Base-by-base conservation (phyloP, 176 grass and related monocot species). In the Carex kokanica region DNA sequence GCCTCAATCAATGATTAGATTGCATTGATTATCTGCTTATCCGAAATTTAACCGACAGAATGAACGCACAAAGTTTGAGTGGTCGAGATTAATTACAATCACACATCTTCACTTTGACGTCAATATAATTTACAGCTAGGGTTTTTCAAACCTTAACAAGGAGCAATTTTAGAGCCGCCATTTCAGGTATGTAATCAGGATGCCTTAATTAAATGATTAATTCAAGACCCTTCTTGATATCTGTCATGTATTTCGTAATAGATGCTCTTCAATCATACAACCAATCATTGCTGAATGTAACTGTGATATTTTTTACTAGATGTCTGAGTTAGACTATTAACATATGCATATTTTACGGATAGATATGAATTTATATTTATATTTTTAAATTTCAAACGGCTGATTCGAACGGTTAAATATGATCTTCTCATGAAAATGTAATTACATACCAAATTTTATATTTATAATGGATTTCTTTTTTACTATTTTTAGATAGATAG, bases 21-120 rank as follows among this genome's bases (percentile, higher is more conserved):
- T 74, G 69, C 69, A 74, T 74, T 74, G 11, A 74, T 51, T 74
- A 74, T 47, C 10, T 74, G 18, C 41, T 74, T 74, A 74, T 51
- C 69, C 20, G 7, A 12, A 18, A 69, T 10, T 73, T 24, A 74
- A 65, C 8, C 8, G 41, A 74, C 18, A 51, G 69, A 74, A 51
- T 20, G 8, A 73, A 73, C 41, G 8, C 5, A 23, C 10, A 4
- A 47, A 72, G 8, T 72, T 72, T 36, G 34, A 72, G 21, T 49
- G 69, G 38, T 45, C 40, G 69, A 49, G 69, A 73, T 10, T 73
- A 73, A 74, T 74, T 74, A 1, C 43, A 74, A 47, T 49, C 10
- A 14, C 10, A 47, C 7, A 72, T 34, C 63, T 65, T 6, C 63
- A 15, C 1, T 65, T 65, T 34, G 27, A 32, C 13, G 4, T 34